phyloP scores from a whole-genome alignment of 768 basidiomycete species.

The Phanerochaete sordida region DNA sequence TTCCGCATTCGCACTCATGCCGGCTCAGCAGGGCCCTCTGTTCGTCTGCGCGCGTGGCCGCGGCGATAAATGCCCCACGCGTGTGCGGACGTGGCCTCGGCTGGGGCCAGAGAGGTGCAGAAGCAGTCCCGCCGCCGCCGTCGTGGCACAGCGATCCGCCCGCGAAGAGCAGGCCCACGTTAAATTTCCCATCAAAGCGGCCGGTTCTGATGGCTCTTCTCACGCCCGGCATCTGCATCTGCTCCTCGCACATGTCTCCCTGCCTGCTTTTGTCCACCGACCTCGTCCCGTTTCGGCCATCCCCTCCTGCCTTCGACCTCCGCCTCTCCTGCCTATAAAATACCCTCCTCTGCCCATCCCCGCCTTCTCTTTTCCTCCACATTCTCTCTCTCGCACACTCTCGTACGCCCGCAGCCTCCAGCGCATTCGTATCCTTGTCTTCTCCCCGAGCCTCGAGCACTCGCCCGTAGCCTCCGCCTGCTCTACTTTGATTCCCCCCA shows the following conservation, averaged over 20 bases:
- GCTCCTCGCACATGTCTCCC: neutral
- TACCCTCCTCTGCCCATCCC: neutral
- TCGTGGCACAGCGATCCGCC: neutral
- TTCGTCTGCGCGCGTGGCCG: neutral
- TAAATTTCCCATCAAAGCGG: neutral
- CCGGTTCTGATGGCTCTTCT: neutral
- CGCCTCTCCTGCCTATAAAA: conserved; percentile 1
- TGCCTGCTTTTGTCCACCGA: neutral
- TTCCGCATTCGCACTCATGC: neutral
- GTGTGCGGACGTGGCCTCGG: neutral
- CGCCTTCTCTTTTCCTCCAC: conserved; percentile 1
- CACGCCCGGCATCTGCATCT: neutral
- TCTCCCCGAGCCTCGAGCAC: neutral
- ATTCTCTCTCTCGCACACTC: neutral
- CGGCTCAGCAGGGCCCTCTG: neutral
- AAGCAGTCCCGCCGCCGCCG: neutral
- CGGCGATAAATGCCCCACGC: neutral
- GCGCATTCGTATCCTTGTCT: neutral
- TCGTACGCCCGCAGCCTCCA: neutral
- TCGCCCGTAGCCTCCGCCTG: neutral
- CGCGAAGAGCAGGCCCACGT: neutral
- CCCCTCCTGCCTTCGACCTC: neutral
- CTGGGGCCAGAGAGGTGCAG: neutral
- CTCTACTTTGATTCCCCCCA: neutral
- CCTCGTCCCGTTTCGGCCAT: neutral